These are phyloP conservation scores for Sporothrix protearum DNA, from an alignment of 2,329 filamentous ascomycete species.

Conservation along the genomic window DNA sequence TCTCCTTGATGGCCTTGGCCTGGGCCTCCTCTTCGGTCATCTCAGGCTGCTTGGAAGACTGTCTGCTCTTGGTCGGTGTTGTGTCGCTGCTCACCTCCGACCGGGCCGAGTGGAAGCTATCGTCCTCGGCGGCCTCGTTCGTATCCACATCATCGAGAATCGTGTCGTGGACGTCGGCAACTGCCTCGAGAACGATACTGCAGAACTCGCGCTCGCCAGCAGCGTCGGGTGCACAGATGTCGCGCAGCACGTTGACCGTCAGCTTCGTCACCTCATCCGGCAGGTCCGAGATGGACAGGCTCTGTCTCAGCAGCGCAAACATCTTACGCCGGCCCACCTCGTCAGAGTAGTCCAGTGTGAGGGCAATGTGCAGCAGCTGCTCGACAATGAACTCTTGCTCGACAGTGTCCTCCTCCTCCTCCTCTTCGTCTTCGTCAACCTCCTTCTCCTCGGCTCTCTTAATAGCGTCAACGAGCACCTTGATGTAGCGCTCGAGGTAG, in stretches of 20 bases:
- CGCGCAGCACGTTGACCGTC: slow-evolving; percentile 73
- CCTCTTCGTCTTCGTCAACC: slow-evolving; percentile 57
- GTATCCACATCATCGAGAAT: slow-evolving; percentile 66
- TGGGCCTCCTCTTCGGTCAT: slow-evolving; percentile 63
- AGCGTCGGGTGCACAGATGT: slow-evolving; percentile 72
- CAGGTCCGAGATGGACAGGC: slow-evolving; percentile 77
- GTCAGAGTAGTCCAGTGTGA: slow-evolving; percentile 94
- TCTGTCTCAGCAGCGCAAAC: slow-evolving; percentile 84
- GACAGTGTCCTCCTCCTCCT: slow-evolving; percentile 77
- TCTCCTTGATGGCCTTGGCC: slow-evolving; percentile 78
- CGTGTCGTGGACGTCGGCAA: slow-evolving; percentile 94
- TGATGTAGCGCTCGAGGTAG: slow-evolving; percentile 77
- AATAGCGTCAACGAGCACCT: slow-evolving; percentile 62
- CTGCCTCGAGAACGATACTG: slow-evolving; percentile 82
- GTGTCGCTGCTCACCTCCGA: slow-evolving; percentile 74
- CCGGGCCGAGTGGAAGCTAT: slow-evolving; percentile 89
- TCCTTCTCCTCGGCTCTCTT: slow-evolving; percentile 53
- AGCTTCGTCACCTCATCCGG: slow-evolving; percentile 92
- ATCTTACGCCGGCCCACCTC: slow-evolving; percentile 94
- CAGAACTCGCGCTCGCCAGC: slow-evolving; percentile 79
- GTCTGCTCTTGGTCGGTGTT: slow-evolving; percentile 49
- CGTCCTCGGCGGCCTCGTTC: slow-evolving; percentile 57
- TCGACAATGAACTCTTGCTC: slow-evolving; percentile 95
- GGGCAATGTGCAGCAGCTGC: slow-evolving; percentile 86
- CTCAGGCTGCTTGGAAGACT: slow-evolving; percentile 36